These are phyloP conservation scores for Talaromyces rugulosus DNA, from an alignment of 2,329 filamentous ascomycete genomes.

Conservation along the genomic window DNA sequence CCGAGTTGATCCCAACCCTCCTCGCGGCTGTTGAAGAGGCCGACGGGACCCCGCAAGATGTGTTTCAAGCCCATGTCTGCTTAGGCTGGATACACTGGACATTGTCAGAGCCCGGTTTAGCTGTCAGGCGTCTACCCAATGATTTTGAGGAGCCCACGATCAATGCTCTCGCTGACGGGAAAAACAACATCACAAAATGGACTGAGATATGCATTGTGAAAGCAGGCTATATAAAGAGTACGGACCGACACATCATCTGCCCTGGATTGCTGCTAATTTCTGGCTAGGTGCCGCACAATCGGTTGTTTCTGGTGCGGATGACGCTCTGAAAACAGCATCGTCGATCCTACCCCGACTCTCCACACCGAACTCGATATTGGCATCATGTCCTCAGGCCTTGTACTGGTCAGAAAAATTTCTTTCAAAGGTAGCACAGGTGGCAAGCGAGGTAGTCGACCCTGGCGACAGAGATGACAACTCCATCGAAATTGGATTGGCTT, in stretches of 20 bases:
- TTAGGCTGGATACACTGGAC: constrained; percentile 82
- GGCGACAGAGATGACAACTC: constrained; percentile 19
- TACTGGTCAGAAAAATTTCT: constrained; percentile 77
- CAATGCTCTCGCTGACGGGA: constrained; percentile 49
- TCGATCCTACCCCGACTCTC: constrained; percentile 61
- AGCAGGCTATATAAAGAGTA: constrained; percentile 71
- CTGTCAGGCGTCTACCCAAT: constrained; percentile 59
- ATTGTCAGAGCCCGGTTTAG: constrained; percentile 62
- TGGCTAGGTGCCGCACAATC: constrained; percentile 44
- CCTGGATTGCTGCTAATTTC: constrained; percentile 14
- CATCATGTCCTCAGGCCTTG: constrained; percentile 61
- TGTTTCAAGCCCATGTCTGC: constrained; percentile 75
- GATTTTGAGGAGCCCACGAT: constrained; percentile 56
- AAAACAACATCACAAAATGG: constrained; percentile 62
- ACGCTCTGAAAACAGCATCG: constrained; percentile 64
- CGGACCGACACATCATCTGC: constrained; percentile 20
- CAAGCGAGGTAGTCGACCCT: constrained; percentile 48
- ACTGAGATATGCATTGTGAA: constrained; percentile 78
- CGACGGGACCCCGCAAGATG: constrained; percentile 49
- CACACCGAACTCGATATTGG: constrained; percentile 29
- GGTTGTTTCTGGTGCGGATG: constrained; percentile 37
- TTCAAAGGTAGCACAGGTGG: constrained; percentile 69
- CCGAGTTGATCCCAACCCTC: constrained; percentile 37
- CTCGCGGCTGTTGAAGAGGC: constrained; percentile 57
- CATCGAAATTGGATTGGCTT: constrained; percentile 31